phyloP scores from a whole-genome alignment of 176 grass and related monocot species.

The Zea luxurians region DNA sequence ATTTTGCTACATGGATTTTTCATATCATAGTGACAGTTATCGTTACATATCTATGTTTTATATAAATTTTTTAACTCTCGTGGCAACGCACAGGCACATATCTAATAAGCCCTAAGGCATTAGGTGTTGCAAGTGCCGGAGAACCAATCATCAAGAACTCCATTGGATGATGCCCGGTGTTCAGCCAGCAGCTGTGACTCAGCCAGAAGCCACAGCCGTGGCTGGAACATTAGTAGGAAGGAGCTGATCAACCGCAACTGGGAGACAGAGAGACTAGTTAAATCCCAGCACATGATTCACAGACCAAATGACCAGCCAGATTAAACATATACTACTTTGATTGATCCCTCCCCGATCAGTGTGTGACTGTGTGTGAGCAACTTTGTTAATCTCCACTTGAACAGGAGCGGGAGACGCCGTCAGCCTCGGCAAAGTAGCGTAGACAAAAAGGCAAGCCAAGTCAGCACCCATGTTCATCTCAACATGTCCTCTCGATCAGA shows the following conservation, averaged over 20 bases:
- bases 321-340: neutral
- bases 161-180: too few relatives aligned
- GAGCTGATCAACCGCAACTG: neutral
- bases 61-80: too few relatives aligned
- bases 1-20: too few relatives aligned
- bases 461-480: neutral
- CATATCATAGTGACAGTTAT: too few relatives aligned
- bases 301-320: neutral
- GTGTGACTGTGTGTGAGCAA: neutral
- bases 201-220: neutral
- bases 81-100: too few relatives aligned
- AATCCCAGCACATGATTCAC: slow-evolving; percentile 34
- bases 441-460: neutral
- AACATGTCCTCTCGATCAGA: too few relatives aligned
- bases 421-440: slow-evolving; percentile 6
- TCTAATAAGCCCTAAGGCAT: too few relatives aligned
- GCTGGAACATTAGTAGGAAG: neutral
- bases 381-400: slow-evolving; percentile 18
- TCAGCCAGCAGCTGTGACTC: too few relatives aligned
- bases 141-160: too few relatives aligned
- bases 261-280: slow-evolving; percentile 1
- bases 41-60: too few relatives aligned
- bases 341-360: neutral
- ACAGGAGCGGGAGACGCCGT: neutral
- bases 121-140: too few relatives aligned